These are phyloP conservation scores for Luvunga scandens DNA, from an alignment of 345 rosid genomes.

Conservation along the genomic window DNA sequence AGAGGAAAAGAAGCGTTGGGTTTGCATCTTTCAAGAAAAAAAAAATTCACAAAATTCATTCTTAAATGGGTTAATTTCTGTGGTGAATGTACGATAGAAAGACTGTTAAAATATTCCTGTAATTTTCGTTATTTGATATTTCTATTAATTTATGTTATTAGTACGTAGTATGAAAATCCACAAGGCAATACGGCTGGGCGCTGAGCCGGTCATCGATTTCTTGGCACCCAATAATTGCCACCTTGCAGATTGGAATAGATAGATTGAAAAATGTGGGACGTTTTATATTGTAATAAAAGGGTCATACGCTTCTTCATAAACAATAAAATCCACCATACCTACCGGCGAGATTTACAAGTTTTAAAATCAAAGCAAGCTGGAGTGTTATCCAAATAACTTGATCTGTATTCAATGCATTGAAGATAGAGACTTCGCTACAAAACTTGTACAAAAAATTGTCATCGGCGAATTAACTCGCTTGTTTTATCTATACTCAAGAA, in stretches of 20 bases:
- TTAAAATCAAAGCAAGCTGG: slow-evolving; percentile 15
- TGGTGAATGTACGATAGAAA: not conserved
- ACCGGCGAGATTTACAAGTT: slow-evolving; percentile 5
- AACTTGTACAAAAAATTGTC: slow-evolving; percentile 8
- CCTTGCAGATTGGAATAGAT: slow-evolving; percentile 9
- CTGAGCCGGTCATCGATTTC: not conserved
- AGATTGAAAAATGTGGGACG: not conserved
- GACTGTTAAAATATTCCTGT: not conserved
- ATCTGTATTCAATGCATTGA: slow-evolving; percentile 25
- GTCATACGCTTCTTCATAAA: slow-evolving; percentile 21
- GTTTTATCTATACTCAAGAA: slow-evolving; percentile 15
- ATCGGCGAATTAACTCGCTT: not conserved
- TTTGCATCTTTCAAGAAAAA: too few species aligned
- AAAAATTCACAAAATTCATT: not conserved
- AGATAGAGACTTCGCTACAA: not conserved
- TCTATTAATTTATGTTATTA: not conserved
- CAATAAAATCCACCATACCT: not conserved
- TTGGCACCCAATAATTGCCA: slow-evolving; percentile 17
- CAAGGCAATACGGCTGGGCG: not conserved
- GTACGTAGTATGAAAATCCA: not conserved
- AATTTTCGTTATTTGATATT: not conserved
- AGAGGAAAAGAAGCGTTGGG: too few species aligned
- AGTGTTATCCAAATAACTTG: slow-evolving; percentile 12
- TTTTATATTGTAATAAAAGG: not conserved
- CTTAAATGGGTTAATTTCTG: not conserved